Percentiles rank a stretch among this genome's conserved stretches.
Evolutionary conservation across 495 filamentous ascomycete species (phyloP).

Genomic region (Aspergillus ostianus): DNA sequence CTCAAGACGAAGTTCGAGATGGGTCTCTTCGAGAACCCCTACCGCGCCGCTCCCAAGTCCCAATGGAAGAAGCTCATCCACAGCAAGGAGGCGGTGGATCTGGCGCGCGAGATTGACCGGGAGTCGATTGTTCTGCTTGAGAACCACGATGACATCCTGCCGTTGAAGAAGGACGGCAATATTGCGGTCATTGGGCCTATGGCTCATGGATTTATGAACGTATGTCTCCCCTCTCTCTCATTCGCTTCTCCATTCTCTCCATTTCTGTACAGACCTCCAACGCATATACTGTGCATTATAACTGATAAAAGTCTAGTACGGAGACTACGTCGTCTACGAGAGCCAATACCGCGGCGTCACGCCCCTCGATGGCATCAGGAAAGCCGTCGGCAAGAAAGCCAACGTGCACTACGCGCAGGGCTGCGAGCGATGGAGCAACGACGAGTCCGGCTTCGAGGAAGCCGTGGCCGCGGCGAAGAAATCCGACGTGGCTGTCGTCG

Average conservation of each 20-base stretch:
- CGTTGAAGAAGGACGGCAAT: constrained; percentile 56
- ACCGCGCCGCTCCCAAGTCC: constrained; percentile 49
- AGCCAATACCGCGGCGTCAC: constrained; percentile 62
- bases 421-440: constrained; percentile 70
- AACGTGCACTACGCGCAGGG: constrained; percentile 64
- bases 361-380: constrained; percentile 64
- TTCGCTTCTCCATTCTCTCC: constrained; percentile 3
- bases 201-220: constrained; percentile 69
- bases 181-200: constrained; percentile 74
- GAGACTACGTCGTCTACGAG: constrained; percentile 64
- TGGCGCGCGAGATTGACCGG: constrained; percentile 60
- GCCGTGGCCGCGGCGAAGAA: constrained; percentile 60
- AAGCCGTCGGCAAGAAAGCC: constrained; percentile 50
- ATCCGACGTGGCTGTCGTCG: constrained; percentile 67
- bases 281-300: not conserved
- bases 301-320: constrained; percentile 42
- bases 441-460: constrained; percentile 60
- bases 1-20: constrained; percentile 63
- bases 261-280: not conserved
- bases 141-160: constrained; percentile 60
- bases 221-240: constrained; percentile 26
- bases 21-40: constrained; percentile 68
- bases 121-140: constrained; percentile 71
- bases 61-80: constrained; percentile 57
- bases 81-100: constrained; percentile 50